These are phyloP conservation scores for Jatropha curcas DNA, from an alignment of 345 rosid species.

Conservation along the genomic window DNA sequence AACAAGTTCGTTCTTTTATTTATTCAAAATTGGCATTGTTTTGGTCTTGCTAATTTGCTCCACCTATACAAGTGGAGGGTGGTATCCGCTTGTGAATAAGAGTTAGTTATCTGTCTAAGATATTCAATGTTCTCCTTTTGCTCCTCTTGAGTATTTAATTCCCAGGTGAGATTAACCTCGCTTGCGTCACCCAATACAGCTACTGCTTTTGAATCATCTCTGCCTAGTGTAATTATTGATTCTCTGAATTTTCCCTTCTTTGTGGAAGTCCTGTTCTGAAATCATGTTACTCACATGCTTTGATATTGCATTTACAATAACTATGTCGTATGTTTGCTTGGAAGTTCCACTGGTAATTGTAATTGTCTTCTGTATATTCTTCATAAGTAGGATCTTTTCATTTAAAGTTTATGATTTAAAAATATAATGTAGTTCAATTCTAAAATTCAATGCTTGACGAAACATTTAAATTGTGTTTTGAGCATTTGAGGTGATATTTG, in stretches of 20 bases:
- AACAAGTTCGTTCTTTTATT: constrained; percentile 8
- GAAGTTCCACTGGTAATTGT: neutral
- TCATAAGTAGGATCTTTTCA: neutral
- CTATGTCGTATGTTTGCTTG: neutral
- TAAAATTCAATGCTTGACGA: neutral
- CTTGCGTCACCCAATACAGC: neutral
- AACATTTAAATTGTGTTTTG: neutral
- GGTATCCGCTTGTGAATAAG: neutral
- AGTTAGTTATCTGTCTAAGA: neutral
- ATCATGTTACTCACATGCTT: neutral
- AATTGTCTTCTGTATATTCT: neutral
- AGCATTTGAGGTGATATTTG: neutral
- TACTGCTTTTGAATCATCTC: neutral
- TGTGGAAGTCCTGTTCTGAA: too few species aligned
- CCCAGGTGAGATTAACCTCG: neutral
- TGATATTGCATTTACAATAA: neutral
- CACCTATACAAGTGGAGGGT: neutral
- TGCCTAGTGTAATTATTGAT: neutral
- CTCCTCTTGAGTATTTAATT: neutral
- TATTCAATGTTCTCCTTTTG: neutral
- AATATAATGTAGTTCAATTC: neutral
- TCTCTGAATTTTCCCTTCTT: neutral
- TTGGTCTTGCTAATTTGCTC: neutral
- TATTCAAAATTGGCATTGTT: neutral
- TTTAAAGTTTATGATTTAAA: neutral